Base-by-base conservation (phyloP, 2,329 filamentous ascomycete genomes). In the Gyromitra esculenta region DNA sequence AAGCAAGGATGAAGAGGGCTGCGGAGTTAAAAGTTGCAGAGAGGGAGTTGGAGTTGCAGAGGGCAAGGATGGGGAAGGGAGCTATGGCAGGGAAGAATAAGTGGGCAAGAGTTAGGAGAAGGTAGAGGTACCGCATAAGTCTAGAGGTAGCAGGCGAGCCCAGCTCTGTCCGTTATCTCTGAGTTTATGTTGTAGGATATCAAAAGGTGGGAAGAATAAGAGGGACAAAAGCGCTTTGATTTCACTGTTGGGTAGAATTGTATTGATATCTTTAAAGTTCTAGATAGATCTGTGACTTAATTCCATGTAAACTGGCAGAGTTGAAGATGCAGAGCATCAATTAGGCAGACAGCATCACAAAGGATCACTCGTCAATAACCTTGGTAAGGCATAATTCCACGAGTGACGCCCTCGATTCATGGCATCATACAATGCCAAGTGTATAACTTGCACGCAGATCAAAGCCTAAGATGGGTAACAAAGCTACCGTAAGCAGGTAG, bases 1-100 rank as follows among this genome's bases (percentile, higher is more conserved):
- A 93, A 83, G 95, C 92, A 77, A 93, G 91, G 50, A 97, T 87
- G 21, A 97, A 88, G 78, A 66, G 97, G 86, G 18, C 91, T 90
- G 72, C 89, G 87, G 78, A 89, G 84, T 82, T 91, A 89, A 82
- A 94, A 91, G 66, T 45, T 45, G 15, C 15, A 5, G 9, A 15
- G 43, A 45, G 82, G 82, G 25, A 31, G 25, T 3, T 31, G 25
- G 25, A 31, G 25, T 4, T 31, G 25, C 25, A 31, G 25, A 31
- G 25, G n/a, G 45, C 45, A 50, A 50, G 45, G 43, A 45, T 5
- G 43, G 43, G 15, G 43, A 15, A 45, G 7, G 25, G 25, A 31
- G 25, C 25, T 4, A 31, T 85, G 80, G 87, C 86, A 79, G 88
- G 87, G 75, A 87, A 83, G 68, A 77, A 78, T 35, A 84, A 83